Evolutionary conservation across 2,329 filamentous ascomycete genomes (phyloP), one percentile per base, ranked within the genome.

Genomic region (Cucurbitaria berberidis): DNA sequence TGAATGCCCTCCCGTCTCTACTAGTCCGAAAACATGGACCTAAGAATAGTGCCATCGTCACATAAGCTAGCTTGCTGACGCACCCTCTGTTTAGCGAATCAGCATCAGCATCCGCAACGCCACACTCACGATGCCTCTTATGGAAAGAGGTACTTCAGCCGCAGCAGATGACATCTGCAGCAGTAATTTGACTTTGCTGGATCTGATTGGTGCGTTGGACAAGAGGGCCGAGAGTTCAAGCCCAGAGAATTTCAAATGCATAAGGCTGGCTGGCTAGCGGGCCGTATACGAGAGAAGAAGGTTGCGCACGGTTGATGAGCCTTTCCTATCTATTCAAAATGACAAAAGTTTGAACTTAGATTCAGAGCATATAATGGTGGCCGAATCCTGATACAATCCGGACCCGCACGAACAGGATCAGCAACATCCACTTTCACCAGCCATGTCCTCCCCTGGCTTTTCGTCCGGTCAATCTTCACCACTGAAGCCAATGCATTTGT

Each of bases 401-500:
- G 42, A 48, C 26, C 19, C 19, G 29, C 24, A 55, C n/a, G 48
- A 59, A 3, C 47, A 62, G 34, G 38, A 56, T 13, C 56, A 56
- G 22, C 55, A 61, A 21, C 60, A 60, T 45, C 46, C 64, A 5
- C 55, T 66, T 22, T 55, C 53, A 3, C 45, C 57, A 13, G 19
- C 48, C 26, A 41, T 54, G 19, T 50, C 59, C 26, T 41, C 57
- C 7, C 55, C 51, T 26, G 43, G 47, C n/a, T 42, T 54, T 13
- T 53, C 51, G 1, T 48, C 51, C 6, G 48, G 38, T 5, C 46
- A 48, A 32, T 24, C 59, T 0, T 49, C 62, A 21, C 62, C 60
- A 1, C 35, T 62, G 19, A 65, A 59, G 30, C 57, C 62, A 16
- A 49, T 66, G 0, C 62, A 66, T 36, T 16, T 59, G 7, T 40